Evolutionary conservation across 2,329 filamentous ascomycete genomes (phyloP).

Genomic region (Cytospora leucostoma): DNA sequence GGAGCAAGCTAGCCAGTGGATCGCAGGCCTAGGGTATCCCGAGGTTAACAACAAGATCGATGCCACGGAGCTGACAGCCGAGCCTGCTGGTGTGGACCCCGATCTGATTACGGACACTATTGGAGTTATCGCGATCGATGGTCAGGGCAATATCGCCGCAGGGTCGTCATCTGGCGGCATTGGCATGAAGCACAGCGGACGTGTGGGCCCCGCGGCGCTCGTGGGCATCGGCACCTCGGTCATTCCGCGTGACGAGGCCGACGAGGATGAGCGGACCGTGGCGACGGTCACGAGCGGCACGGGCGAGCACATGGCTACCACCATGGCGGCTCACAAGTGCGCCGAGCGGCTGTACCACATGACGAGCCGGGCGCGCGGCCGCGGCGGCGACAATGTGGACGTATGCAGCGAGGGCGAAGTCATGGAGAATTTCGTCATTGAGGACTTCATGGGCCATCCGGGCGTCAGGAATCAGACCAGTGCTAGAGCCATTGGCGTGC

Average conservation of each 20-base stretch:
- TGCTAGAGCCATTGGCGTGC: slow-evolving; percentile 84
- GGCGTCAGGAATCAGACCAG: slow-evolving; percentile 80
- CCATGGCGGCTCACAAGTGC: slow-evolving; percentile 84
- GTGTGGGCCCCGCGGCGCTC: slow-evolving; percentile 87
- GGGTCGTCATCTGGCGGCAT: slow-evolving; percentile 97
- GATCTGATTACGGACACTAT: slow-evolving; percentile 86
- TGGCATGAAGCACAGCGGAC: slow-evolving; percentile 94
- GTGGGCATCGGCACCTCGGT: slow-evolving; percentile 90
- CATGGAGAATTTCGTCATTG: slow-evolving; percentile 73
- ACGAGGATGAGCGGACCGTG: slow-evolving; percentile 69
- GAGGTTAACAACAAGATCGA: slow-evolving; percentile 6
- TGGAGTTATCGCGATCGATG: slow-evolving; percentile 90
- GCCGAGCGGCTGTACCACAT: slow-evolving; percentile 80
- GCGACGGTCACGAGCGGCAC: slow-evolving; percentile 91
- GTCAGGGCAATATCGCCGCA: slow-evolving; percentile 83
- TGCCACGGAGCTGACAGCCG: slow-evolving; percentile 22
- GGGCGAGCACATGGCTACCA: slow-evolving; percentile 96
- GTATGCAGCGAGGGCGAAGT: slow-evolving; percentile 69
- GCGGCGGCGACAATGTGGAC: slow-evolving; percentile 66
- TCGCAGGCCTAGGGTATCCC: not conserved
- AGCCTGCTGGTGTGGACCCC: slow-evolving; percentile 37
- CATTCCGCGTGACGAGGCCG: slow-evolving; percentile 72
- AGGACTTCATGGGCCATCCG: slow-evolving; percentile 93
- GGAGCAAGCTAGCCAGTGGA: not conserved
- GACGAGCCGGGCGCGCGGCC: slow-evolving; percentile 59